These are phyloP conservation scores for Lactifluus subvellereus DNA, from an alignment of 768 basidiomycete genomes.

Conservation along the genomic window DNA sequence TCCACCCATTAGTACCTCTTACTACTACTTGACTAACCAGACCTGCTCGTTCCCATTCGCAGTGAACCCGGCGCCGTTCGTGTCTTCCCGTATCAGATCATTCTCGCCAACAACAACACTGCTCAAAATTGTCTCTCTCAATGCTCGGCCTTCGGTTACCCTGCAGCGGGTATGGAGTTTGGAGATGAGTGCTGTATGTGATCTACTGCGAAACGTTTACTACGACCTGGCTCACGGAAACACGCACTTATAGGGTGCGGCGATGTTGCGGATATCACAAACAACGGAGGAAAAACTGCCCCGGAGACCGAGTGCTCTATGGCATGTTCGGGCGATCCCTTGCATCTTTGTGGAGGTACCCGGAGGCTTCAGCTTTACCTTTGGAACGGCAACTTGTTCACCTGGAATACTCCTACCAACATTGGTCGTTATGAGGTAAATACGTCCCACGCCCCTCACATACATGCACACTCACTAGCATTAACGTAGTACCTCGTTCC, in stretches of 20 bases:
- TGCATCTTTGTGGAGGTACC: constrained; percentile 61
- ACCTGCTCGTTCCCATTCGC: neutral
- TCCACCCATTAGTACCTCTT: neutral
- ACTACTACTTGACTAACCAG: no score
- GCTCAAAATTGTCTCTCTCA: constrained; percentile 58
- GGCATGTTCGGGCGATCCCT: constrained; percentile 65
- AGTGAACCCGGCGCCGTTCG: constrained; percentile 47
- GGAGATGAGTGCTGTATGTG: constrained; percentile 69
- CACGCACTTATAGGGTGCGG: constrained; percentile 51
- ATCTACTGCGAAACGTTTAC: neutral
- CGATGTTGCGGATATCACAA: constrained; percentile 49
- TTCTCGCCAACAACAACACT: constrained; percentile 56
- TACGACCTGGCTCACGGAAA: neutral
- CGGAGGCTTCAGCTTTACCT: constrained; percentile 40
- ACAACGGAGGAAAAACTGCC: constrained; percentile 31
- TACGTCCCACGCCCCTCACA: neutral
- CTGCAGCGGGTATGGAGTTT: constrained; percentile 64
- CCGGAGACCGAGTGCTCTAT: constrained; percentile 38
- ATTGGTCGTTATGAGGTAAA: constrained; percentile 67
- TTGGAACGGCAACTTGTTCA: constrained; percentile 41
- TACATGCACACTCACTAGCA: neutral
- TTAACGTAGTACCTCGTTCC: constrained; percentile 38
- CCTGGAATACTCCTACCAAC: constrained; percentile 60
- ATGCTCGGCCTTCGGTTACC: constrained; percentile 67
- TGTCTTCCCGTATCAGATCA: constrained; percentile 56